These are phyloP conservation scores for Liriodendron chinense DNA, from an alignment of 164 flowering plant species.

Conservation along the genomic window DNA sequence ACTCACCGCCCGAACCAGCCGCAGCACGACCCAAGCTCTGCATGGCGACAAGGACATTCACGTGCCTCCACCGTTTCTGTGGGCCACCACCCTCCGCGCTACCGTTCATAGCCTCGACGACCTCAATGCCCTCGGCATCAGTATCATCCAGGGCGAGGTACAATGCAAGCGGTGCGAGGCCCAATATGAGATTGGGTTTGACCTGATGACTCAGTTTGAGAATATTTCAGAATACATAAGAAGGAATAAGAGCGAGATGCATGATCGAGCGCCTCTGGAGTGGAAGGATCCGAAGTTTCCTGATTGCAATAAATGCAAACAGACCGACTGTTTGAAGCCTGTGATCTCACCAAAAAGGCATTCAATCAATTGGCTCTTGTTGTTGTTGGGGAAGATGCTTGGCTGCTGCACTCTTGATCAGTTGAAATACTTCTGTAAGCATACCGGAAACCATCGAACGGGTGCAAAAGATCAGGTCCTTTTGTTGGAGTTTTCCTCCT, in stretches of 20 bases:
- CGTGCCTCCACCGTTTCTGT: neutral
- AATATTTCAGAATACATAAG: slow-evolving; percentile 27
- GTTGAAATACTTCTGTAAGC: slow-evolving; percentile 46
- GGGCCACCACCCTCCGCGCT: slow-evolving; percentile 7
- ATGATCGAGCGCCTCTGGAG: slow-evolving; percentile 49
- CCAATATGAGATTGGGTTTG: slow-evolving; percentile 23
- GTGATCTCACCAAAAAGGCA: slow-evolving; percentile 40
- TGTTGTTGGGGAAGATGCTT: slow-evolving; percentile 39
- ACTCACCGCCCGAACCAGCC: neutral
- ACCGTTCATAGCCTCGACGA: slow-evolving; percentile 5
- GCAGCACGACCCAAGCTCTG: neutral
- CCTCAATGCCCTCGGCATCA: slow-evolving; percentile 24
- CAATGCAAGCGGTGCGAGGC: slow-evolving; percentile 69
- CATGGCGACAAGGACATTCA: neutral
- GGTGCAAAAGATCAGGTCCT: slow-evolving; percentile 52
- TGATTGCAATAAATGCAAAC: slow-evolving; percentile 36
- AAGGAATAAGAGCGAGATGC: slow-evolving; percentile 22
- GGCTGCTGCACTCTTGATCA: slow-evolving; percentile 38
- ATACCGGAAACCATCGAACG: slow-evolving; percentile 38
- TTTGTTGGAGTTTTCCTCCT: no score
- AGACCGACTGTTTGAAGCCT: slow-evolving; percentile 44
- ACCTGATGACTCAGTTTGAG: slow-evolving; percentile 31
- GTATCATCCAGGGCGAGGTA: slow-evolving; percentile 41
- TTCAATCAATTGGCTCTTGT: slow-evolving; percentile 48
- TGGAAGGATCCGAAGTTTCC: slow-evolving; percentile 53